A percentile compares a stretch with the other conserved stretches of the same genome.
Conservation (phyloP, 2,329 filamentous ascomycete species). For the Alternaria novae-zelandiae region DNA sequence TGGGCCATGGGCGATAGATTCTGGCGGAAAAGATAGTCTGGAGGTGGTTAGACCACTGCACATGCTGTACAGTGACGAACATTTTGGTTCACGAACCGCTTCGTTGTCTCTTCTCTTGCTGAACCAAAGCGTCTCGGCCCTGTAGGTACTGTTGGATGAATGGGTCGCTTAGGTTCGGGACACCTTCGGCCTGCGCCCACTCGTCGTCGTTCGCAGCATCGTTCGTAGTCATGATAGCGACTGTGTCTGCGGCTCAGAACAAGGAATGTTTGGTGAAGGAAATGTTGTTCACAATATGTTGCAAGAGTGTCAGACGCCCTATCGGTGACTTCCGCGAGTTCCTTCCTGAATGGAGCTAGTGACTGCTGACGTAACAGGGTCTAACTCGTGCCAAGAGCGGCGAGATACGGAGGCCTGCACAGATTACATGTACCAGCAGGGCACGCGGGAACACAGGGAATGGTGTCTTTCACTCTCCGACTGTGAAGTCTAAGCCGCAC, state of each 20-base stretch:
- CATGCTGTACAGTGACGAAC: background rate
- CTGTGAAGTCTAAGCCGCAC: background rate
- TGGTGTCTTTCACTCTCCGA: background rate
- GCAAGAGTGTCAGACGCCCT: conserved; percentile 1
- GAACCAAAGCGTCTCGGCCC: conserved; percentile 76
- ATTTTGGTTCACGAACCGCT: conserved; percentile 65
- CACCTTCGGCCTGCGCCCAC: conserved; percentile 52
- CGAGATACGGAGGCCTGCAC: background rate
- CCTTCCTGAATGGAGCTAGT: conserved; percentile 29
- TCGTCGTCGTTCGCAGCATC: conserved; percentile 39
- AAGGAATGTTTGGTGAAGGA: background rate
- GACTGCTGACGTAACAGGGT: conserved; percentile 26
- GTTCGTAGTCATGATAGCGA: conserved; percentile 29
- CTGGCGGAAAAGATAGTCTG: conserved; percentile 74
- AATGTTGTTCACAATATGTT: background rate
- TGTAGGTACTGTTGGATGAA: conserved; percentile 83
- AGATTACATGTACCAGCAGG: background rate
- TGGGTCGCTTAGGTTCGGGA: conserved; percentile 63
- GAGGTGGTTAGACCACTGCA: conserved; percentile 32
- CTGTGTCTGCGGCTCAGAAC: background rate
- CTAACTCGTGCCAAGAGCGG: conserved; percentile 4
- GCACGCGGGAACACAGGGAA: background rate
- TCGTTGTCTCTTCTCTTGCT: conserved; percentile 80
- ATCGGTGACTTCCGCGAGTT: conserved; percentile 27
- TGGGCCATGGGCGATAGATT: conserved; percentile 79